Evolutionary conservation across 805 yeast species (phyloP).

Genomic region (Brettanomyces custersianus): DNA sequence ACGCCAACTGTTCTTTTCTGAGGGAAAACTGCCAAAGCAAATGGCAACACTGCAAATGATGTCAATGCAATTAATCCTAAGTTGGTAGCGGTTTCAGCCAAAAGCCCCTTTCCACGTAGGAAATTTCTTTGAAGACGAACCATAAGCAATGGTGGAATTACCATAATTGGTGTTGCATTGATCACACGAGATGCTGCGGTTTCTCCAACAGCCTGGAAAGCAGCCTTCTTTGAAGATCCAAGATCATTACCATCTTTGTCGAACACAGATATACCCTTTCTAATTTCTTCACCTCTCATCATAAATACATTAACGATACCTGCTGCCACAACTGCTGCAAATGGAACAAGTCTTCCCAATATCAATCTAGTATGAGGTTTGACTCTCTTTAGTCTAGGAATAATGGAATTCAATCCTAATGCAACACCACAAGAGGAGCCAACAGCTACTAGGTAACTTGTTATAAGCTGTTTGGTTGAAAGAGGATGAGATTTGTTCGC

Average conservation of each 20-base stretch:
- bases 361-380: slow-evolving; percentile 62
- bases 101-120: slow-evolving; percentile 58
- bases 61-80: slow-evolving; percentile 80
- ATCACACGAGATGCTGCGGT: slow-evolving; percentile 93
- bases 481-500: slow-evolving; percentile 93
- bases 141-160: slow-evolving; percentile 79
- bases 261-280: slow-evolving; percentile 69
- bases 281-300: slow-evolving; percentile 93
- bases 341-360: slow-evolving; percentile 85
- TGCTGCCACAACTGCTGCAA: slow-evolving; percentile 97
- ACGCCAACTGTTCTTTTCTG: slow-evolving; percentile 65
- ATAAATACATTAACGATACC: slow-evolving; percentile 93
- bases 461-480: slow-evolving; percentile 64
- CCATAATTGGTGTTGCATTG: slow-evolving; percentile 97
- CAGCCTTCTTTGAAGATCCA: slow-evolving; percentile 79
- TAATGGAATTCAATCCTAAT: slow-evolving; percentile 80
- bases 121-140: slow-evolving; percentile 67
- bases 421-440: slow-evolving; percentile 95
- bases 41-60: slow-evolving; percentile 81
- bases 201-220: slow-evolving; percentile 89
- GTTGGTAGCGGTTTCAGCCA: slow-evolving; percentile 62
- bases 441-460: slow-evolving; percentile 82
- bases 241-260: slow-evolving; percentile 55
- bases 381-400: slow-evolving; percentile 73
- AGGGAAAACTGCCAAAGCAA: slow-evolving; percentile 94